Evolutionary conservation across 176 grass and related monocot genomes (phyloP), one percentile per base, ranked within the genome.

Genomic region (Microstegium vimineum): DNA sequence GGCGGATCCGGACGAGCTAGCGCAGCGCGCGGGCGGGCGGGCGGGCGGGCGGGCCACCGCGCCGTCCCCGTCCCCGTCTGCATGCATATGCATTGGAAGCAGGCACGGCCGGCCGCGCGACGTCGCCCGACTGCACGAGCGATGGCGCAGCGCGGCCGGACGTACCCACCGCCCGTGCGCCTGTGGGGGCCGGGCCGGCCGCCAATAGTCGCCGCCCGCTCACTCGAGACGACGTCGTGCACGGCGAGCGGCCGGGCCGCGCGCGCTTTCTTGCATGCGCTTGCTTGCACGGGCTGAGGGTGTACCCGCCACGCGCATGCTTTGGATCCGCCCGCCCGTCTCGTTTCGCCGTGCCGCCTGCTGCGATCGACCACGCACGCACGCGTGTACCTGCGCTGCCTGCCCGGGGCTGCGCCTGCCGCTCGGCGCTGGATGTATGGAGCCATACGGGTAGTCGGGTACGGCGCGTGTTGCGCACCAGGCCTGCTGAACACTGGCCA

Each of bases 271-370:
- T n/a, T n/a, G n/a, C n/a, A n/a, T n/a, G 43, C 45, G 1, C 17
- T 15, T 5, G 49, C 17, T 22, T 22, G 49, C 49, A 52, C 49
- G 49, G n/a, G n/a, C n/a, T n/a, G n/a, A 52, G 49, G 46, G 46
- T 18, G 46, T 49, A 51, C 47, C 43, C 43, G 43, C 4, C 43
- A 14, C 43, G 43, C 9, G 36, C 22, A 14, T 33, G 76, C 28
- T 47, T 79, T 66, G 77, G 77, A 79, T 49, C 61, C 41, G 41
- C 77, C 3, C 42, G 61, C 62, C 1, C 77, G 62, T 79, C 77
- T 79, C 77, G 77, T 23, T n/a, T 15, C 62, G 77, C 76, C 59
- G 73, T 28, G 59, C 36, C 11, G 49, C 49, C 17, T 52, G 49
- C 40, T 12, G 36, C 46, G 46, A 54, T 54, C 51, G 22, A 56